A percentile compares a stretch with the other conserved stretches of the same genome.
Evolutionary conservation across 2,329 filamentous ascomycete genomes (phyloP).

Genomic region (Hypoxylon sp.): DNA sequence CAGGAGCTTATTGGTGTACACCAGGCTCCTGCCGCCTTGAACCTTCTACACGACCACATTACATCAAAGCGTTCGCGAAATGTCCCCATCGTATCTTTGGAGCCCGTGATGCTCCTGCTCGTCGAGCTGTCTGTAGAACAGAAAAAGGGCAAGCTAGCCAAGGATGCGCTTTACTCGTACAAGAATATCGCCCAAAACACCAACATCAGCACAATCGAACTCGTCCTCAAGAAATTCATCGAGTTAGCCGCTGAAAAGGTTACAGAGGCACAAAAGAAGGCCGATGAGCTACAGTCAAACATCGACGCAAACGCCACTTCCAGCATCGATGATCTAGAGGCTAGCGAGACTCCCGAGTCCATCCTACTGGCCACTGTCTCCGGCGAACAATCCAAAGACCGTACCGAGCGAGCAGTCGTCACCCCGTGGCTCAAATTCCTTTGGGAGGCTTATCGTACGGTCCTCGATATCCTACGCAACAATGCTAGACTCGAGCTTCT

Average conservation of each 20-base stretch:
- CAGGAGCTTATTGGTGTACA: slow-evolving; percentile 98
- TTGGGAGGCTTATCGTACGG: slow-evolving; percentile 99
- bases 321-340: slow-evolving; percentile 94
- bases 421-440: slow-evolving; percentile 99
- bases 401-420: slow-evolving; percentile 96
- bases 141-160: slow-evolving; percentile 97
- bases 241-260: slow-evolving; percentile 97
- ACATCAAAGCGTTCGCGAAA: slow-evolving; percentile 98
- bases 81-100: slow-evolving; percentile 93
- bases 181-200: slow-evolving; percentile 99
- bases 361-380: slow-evolving; percentile 98
- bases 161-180: slow-evolving; percentile 99
- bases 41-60: slow-evolving; percentile 98
- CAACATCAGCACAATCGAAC: slow-evolving; percentile 97
- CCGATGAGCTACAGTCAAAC: slow-evolving; percentile 90
- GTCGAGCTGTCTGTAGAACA: slow-evolving; percentile 97
- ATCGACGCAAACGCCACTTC: slow-evolving; percentile 80
- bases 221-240: slow-evolving; percentile 98
- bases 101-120: slow-evolving; percentile 98
- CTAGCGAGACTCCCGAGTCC: slow-evolving; percentile 96
- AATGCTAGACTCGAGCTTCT: slow-evolving; percentile 97
- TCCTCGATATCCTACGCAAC: slow-evolving; percentile 98
- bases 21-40: slow-evolving; percentile 91
- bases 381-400: slow-evolving; percentile 95
- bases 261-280: slow-evolving; percentile 93